Evolutionary conservation across 768 basidiomycete genomes (phyloP).

Genomic region (Agaricus subrufescens): DNA sequence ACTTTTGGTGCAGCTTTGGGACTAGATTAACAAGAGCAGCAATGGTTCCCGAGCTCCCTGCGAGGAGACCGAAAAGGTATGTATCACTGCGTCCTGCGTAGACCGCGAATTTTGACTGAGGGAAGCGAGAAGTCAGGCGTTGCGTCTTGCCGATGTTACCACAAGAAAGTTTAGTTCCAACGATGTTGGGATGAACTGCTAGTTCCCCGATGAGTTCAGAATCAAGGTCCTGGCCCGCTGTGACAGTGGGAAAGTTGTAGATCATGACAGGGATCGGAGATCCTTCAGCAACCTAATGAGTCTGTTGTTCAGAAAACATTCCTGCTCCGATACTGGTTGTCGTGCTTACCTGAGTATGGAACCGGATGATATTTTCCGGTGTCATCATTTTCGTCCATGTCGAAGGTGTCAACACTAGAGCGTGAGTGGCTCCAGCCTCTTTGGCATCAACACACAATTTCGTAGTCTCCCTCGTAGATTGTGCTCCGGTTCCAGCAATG

Average conservation of each 20-base stretch:
- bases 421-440: constrained; percentile 79
- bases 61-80: constrained; percentile 56
- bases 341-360: constrained; percentile 53
- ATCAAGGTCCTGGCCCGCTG: constrained; percentile 80
- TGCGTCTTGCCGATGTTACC: constrained; percentile 82
- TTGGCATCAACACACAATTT: constrained; percentile 67
- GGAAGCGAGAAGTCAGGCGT: constrained; percentile 59
- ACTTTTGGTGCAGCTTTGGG: constrained; percentile 51
- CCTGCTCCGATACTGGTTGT: not conserved
- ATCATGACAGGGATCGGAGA: constrained; percentile 72
- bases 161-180: constrained; percentile 83
- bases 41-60: constrained; percentile 62
- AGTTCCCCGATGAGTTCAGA: constrained; percentile 70
- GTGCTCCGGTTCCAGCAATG: constrained; percentile 82
- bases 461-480: constrained; percentile 71
- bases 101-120: constrained; percentile 55
- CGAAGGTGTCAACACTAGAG: constrained; percentile 70
- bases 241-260: constrained; percentile 83
- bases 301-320: not conserved
- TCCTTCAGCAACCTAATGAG: constrained; percentile 54
- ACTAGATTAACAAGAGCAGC: constrained; percentile 58
- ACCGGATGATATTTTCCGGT: constrained; percentile 54
- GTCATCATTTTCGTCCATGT: constrained; percentile 68
- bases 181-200: constrained; percentile 77
- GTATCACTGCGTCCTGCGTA: constrained; percentile 74